Evolutionary conservation across 23 red algal genomes (phyloP), one percentile per base, ranked within the genome.

Genomic region (Pyropia haitanensis): DNA sequence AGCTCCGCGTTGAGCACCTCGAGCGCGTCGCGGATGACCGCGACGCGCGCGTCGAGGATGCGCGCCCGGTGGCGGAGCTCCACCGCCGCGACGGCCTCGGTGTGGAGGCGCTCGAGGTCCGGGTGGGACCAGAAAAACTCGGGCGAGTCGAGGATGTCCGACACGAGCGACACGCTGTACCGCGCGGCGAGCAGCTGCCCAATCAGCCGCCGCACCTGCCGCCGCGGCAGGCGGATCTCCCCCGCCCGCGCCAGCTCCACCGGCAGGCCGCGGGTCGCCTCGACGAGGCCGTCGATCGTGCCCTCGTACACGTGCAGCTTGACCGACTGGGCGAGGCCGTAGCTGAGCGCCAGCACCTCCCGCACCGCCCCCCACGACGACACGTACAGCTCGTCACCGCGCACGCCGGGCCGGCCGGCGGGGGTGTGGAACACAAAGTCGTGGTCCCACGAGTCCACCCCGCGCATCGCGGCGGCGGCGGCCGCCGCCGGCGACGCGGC

Each of bases 1-100:
- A 96, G 60, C 54, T 96, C 92, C n/a, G 62, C 90, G 30, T 89
- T 96, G n/a, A 96, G 70, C 65, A 96, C 69, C 61, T 82, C 84
- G 10, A 96, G 70, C 14, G 84, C 73, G 28, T 96, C 92, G 34
- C 90, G 76, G 53, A 96, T 82, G 28, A 89, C 83, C 27, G 86
- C 73, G 27, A 83, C 73, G 9, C 92, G 70, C 19, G 77, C 78
- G 33, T 89, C 77, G 24, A 96, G 61, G 21, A 96, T 61, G 5
- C 76, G 51, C 51, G 81, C 75, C 2, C 92, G 51, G 21, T 89
- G 70, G 67, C 78, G 63, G 33, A 96, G 72, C 65, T 90, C 92
- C 17, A 96, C 80, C 50, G 71, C 73, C 27, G 70, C 54, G 6
- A 83, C 76, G 58, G 77, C 78, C 67, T 96, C 80, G 21, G 46